Evolutionary conservation across 495 filamentous ascomycete genomes (phyloP).

Genomic region (Xanthoparmelia taractica): DNA sequence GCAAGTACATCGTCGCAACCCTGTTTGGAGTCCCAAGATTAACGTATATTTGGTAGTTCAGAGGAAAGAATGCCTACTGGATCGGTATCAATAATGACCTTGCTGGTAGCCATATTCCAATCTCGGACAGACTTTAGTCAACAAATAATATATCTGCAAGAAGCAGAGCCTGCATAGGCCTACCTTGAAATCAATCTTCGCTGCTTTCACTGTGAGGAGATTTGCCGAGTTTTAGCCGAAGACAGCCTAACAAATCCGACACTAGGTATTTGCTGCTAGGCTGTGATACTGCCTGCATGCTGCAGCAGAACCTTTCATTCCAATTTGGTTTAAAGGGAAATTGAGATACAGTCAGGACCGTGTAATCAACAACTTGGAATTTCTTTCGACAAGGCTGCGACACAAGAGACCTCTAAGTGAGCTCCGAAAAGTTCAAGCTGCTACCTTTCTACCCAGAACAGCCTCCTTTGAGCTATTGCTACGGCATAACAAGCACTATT

Average conservation of each 20-base stretch:
- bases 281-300: too few relatives aligned
- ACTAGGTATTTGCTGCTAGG: too few relatives aligned
- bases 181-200: too few relatives aligned
- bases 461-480: background rate
- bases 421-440: background rate
- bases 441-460: background rate
- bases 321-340: too few relatives aligned
- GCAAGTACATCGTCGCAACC: constrained; percentile 92
- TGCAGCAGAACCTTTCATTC: too few relatives aligned
- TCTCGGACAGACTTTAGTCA: background rate
- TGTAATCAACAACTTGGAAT: too few relatives aligned
- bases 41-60: background rate
- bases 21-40: constrained; percentile 30
- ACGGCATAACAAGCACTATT: background rate
- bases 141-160: too few relatives aligned
- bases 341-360: too few relatives aligned
- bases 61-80: constrained; percentile 42
- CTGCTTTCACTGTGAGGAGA: too few relatives aligned
- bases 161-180: too few relatives aligned
- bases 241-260: too few relatives aligned
- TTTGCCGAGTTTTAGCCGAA: background rate
- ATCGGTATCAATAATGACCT: constrained; percentile 92
- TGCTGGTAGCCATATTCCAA: constrained; percentile 36
- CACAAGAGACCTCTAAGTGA: background rate
- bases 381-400: background rate